phyloP scores from a whole-genome alignment of 805 yeast genomes.

The Candida tibetensis region DNA sequence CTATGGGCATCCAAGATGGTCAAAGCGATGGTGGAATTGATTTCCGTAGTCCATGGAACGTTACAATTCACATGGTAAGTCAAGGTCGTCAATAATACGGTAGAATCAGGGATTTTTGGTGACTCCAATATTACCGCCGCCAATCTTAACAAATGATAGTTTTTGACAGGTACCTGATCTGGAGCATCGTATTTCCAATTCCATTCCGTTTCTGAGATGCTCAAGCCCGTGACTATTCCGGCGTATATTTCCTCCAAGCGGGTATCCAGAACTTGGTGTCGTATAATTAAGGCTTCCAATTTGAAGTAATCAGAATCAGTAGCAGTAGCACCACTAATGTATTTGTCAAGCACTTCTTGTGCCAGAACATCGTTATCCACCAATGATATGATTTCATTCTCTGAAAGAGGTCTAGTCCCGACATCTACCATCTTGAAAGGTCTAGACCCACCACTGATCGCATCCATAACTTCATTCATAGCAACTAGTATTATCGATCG shows the following conservation, averaged over 20 bases:
- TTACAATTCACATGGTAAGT: slow-evolving; percentile 23
- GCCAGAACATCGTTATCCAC: too few relatives aligned
- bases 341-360: too few relatives aligned
- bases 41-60: slow-evolving; percentile 27
- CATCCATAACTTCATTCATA: not conserved
- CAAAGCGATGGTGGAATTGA: slow-evolving; percentile 4
- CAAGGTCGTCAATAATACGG: not conserved
- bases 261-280: not conserved
- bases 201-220: not conserved
- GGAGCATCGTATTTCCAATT: slow-evolving; percentile 1
- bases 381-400: too few relatives aligned
- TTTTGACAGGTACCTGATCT: too few relatives aligned
- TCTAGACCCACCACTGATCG: too few relatives aligned
- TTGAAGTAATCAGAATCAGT: not conserved
- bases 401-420: too few relatives aligned
- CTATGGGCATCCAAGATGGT: not conserved
- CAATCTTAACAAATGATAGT: not conserved
- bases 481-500: too few relatives aligned
- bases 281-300: not conserved
- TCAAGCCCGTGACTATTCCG: not conserved
- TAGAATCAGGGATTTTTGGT: too few relatives aligned
- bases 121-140: not conserved
- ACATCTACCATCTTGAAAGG: too few relatives aligned
- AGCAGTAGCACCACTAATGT: too few relatives aligned
- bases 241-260: not conserved